These are phyloP conservation scores for Naegleria fowleri DNA, from an alignment of 208 protist species.

Conservation along the genomic window DNA sequence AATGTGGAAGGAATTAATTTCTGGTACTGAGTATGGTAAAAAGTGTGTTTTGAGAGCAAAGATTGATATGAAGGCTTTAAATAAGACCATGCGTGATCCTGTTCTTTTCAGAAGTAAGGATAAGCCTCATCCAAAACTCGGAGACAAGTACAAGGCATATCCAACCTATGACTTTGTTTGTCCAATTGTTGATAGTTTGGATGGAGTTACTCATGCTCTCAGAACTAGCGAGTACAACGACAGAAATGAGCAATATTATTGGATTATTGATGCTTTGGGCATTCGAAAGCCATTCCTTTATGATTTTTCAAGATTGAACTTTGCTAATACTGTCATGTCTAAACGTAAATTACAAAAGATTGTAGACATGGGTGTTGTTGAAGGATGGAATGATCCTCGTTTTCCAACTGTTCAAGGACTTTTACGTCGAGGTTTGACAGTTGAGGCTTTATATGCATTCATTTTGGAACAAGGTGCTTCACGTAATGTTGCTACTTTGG, in stretches of 20 bases:
- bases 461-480: constrained; percentile 92
- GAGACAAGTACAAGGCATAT: constrained; percentile 75
- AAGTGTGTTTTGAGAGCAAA: constrained; percentile 91
- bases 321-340: constrained; percentile 95
- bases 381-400: constrained; percentile 97
- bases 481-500: constrained; percentile 86
- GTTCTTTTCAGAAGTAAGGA: constrained; percentile 31
- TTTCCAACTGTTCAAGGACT: constrained; percentile 96
- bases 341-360: constrained; percentile 97
- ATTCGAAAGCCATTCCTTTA: constrained; percentile 78
- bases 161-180: constrained; percentile 99
- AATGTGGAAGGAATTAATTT: constrained; percentile 90
- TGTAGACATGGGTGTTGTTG: constrained; percentile 87
- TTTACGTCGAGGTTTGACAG: constrained; percentile 89
- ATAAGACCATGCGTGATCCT: constrained; percentile 94
- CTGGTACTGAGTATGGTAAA: constrained; percentile 68
- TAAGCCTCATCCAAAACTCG: constrained; percentile 1
- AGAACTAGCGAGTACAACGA: constrained; percentile 97
- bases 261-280: constrained; percentile 83
- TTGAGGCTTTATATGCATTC: constrained; percentile 90
- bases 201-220: constrained; percentile 97
- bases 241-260: constrained; percentile 93
- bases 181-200: constrained; percentile 95
- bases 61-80: constrained; percentile 86
- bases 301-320: constrained; percentile 96